phyloP scores from a whole-genome alignment of 1,139 yeast species.

The Taphrina populina region DNA sequence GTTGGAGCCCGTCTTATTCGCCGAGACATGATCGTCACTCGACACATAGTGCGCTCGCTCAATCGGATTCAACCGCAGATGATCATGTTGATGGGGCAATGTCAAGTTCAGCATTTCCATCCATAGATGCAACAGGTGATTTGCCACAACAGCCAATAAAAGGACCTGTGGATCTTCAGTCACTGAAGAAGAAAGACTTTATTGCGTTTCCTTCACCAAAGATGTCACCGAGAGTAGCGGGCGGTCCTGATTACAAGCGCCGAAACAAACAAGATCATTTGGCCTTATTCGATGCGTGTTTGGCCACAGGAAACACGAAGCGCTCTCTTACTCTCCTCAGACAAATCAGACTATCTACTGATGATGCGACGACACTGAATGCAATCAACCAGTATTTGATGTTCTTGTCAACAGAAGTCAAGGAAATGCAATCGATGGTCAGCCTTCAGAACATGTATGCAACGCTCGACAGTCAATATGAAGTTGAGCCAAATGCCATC shows the following conservation, averaged over 20 bases:
- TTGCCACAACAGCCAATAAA: background rate
- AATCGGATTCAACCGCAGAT: background rate
- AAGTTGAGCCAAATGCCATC: constrained; percentile 38
- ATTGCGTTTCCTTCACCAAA: constrained; percentile 9
- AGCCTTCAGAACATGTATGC: constrained; percentile 38
- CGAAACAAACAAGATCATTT: constrained; percentile 22
- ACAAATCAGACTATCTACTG: constrained; percentile 43
- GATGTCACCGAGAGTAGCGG: too few species aligned
- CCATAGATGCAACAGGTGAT: constrained; percentile 1
- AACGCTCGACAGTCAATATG: constrained; percentile 41
- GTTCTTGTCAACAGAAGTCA: constrained; percentile 48
- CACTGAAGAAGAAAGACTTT: background rate
- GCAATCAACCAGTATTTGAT: constrained; percentile 55
- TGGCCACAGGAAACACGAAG: constrained; percentile 63
- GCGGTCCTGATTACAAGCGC: background rate
- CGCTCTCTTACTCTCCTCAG: constrained; percentile 54
- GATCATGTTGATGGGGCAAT: background rate
- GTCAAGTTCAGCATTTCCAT: constrained; percentile 9
- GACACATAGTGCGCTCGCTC: constrained; percentile 1
- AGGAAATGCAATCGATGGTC: constrained; percentile 43
- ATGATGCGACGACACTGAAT: constrained; percentile 46
- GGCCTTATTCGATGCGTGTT: constrained; percentile 67
- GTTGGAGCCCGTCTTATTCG: too few species aligned
- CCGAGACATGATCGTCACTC: too few species aligned
- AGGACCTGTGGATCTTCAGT: background rate